Conservation (phyloP, 2,329 filamentous ascomycete genomes). For the Alternaria atra region DNA sequence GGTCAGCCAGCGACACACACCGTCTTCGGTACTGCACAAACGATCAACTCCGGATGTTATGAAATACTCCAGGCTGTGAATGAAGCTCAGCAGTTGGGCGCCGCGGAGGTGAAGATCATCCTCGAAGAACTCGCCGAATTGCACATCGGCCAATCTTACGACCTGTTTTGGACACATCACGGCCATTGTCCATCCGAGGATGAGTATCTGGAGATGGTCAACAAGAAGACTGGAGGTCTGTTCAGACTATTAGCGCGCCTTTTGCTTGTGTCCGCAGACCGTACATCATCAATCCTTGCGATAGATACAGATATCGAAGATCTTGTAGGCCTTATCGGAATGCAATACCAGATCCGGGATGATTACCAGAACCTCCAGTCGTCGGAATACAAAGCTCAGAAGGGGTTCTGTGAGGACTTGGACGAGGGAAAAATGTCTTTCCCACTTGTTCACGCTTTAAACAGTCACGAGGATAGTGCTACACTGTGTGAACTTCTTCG, state of each 20-base stretch:
- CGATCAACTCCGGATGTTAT: too few relatives aligned
- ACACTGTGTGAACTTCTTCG: neutral
- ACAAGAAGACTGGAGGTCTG: too few relatives aligned
- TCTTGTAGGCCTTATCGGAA: slow-evolving; percentile 1
- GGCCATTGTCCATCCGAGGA: too few relatives aligned
- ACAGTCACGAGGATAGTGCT: neutral
- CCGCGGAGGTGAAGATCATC: too few relatives aligned
- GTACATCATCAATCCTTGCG: neutral
- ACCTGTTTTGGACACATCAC: too few relatives aligned
- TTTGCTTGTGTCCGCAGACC: neutral
- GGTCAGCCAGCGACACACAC: too few relatives aligned
- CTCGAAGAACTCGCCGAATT: too few relatives aligned
- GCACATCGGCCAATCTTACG: too few relatives aligned
- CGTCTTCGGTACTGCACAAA: too few relatives aligned
- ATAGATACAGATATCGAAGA: neutral
- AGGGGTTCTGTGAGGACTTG: slow-evolving; percentile 89
- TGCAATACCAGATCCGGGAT: slow-evolving; percentile 78
- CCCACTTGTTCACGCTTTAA: slow-evolving; percentile 4
- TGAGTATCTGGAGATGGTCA: too few relatives aligned
- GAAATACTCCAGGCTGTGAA: too few relatives aligned
- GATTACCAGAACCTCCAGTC: slow-evolving; percentile 83
- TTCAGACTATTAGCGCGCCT: neutral
- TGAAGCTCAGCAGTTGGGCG: too few relatives aligned
- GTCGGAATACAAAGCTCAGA: slow-evolving; percentile 75
- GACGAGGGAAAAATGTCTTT: slow-evolving; percentile 90